These are phyloP conservation scores for Psilocybe cubensis DNA, from an alignment of 768 basidiomycete genomes.

Conservation along the genomic window DNA sequence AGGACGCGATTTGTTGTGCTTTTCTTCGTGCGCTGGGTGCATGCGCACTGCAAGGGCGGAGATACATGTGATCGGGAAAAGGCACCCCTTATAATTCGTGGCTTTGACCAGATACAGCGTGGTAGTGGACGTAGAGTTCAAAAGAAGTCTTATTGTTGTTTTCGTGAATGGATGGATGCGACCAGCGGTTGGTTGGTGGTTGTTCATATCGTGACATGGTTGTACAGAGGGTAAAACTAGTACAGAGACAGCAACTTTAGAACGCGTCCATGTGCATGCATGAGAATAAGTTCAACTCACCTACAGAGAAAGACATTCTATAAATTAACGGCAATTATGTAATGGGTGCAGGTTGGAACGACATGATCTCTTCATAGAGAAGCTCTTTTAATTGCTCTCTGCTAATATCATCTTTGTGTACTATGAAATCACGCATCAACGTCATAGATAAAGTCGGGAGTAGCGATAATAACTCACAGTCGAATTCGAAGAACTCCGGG, in stretches of 20 bases:
- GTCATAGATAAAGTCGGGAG: not conserved
- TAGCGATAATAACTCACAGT: constrained; percentile 56
- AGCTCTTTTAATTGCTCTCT: constrained; percentile 95
- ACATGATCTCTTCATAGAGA: constrained; percentile 93
- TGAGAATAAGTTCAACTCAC: not conserved
- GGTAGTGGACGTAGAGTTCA: not conserved
- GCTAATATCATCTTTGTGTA: constrained; percentile 95
- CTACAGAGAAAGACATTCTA: constrained; percentile 8
- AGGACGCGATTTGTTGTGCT: not conserved
- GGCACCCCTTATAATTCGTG: not conserved
- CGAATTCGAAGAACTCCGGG: constrained; percentile 97
- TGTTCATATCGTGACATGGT: constrained; percentile 1
- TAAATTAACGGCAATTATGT: constrained; percentile 33
- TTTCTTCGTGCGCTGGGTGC: not conserved
- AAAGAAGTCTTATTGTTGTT: constrained; percentile 6
- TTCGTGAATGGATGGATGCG: constrained; percentile 8
- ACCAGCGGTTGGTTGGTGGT: constrained; percentile 3
- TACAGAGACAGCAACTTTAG: not conserved
- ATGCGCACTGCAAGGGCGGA: not conserved
- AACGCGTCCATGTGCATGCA: not conserved
- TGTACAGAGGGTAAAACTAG: constrained; percentile 9
- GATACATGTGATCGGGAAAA: not conserved
- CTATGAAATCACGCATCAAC: constrained; percentile 36
- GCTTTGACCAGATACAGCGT: not conserved
- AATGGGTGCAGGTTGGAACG: constrained; percentile 68